Evolutionary conservation across 2,329 filamentous ascomycete species (phyloP).

Genomic region (Aspergillus costaricaensis): DNA sequence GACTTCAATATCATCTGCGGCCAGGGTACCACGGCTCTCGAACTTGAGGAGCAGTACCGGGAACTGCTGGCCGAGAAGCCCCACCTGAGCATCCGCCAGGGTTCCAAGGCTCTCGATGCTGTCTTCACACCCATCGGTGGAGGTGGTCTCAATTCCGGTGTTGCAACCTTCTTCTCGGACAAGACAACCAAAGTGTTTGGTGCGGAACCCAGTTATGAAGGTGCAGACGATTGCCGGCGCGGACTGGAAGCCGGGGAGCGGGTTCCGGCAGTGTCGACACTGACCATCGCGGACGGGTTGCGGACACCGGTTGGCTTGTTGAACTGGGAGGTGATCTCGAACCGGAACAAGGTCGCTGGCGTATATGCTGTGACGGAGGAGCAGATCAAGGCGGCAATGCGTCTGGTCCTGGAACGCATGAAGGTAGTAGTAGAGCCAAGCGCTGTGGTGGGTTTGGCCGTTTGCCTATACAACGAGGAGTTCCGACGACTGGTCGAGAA

Average conservation of each 20-base stretch:
- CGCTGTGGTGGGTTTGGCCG: constrained; percentile 79
- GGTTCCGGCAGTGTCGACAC: constrained; percentile 67
- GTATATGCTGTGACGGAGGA: constrained; percentile 77
- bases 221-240: constrained; percentile 77
- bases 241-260: constrained; percentile 67
- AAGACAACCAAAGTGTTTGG: constrained; percentile 79
- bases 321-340: constrained; percentile 77
- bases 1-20: constrained; percentile 89
- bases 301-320: constrained; percentile 76
- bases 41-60: constrained; percentile 73
- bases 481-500: constrained; percentile 66
- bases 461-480: constrained; percentile 80
- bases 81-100: constrained; percentile 23
- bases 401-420: constrained; percentile 79
- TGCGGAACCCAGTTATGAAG: constrained; percentile 79
- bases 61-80: constrained; percentile 49
- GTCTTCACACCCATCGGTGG: constrained; percentile 85
- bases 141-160: constrained; percentile 82
- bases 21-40: constrained; percentile 85
- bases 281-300: constrained; percentile 87
- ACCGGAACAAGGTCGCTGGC: constrained; percentile 67
- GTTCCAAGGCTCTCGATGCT: constrained; percentile 55
- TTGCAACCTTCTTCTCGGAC: constrained; percentile 70
- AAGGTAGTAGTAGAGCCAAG: constrained; percentile 92
- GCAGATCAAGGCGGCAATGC: constrained; percentile 76